Base-by-base conservation (phyloP, 306 rosid genomes). In the Cicer cuneatum region DNA sequence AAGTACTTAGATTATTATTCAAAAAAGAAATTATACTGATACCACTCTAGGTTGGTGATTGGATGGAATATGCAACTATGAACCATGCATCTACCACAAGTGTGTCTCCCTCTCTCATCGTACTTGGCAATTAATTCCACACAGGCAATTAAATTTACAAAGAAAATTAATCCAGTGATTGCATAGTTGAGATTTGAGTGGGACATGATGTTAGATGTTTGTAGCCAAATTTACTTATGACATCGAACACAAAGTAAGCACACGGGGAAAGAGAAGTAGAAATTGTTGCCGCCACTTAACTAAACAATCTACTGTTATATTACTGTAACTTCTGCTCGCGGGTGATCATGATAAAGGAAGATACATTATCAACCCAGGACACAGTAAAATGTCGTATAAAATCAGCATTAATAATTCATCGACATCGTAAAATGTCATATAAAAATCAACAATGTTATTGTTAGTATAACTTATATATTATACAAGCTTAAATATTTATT, bases 191-290 rank as follows among this genome's bases (percentile, higher is more conserved):
- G 42, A 16, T 48, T 52, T 39, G 9, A 40, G 66, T 51, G 72
- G 71, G 45, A 10, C 73, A 52, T 64, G 13, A 52, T 65, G 79
- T 49, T 41, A 60, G 49, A 1, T 60, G 21, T 65, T 59, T 63
- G 69, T 43, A 16, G n/a, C 16, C 18, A 78, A 78, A 15, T 48
- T 5, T 41, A 68, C 4, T 71, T 56, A 13, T 15, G n/a, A 71
- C 51, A 42, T 52, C 42, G 33, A 63, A 71, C 76, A 71, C 74
- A 19, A 19, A 58, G 46, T 1, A 18, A 54, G 66, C 67, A 76
- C 66, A 68, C 62, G 18, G 62, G 75, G 4, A 68, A 46, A 58
- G 57, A 21, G 71, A 42, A 60, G 21, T 66, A 7, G 11, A 77
- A 45, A 5, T 57, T 49, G 66, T 66, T 71, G 58, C 77, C 58